These are phyloP conservation scores for Daldinia caldariorum DNA, from an alignment of 495 filamentous ascomycete genomes.

Conservation along the genomic window DNA sequence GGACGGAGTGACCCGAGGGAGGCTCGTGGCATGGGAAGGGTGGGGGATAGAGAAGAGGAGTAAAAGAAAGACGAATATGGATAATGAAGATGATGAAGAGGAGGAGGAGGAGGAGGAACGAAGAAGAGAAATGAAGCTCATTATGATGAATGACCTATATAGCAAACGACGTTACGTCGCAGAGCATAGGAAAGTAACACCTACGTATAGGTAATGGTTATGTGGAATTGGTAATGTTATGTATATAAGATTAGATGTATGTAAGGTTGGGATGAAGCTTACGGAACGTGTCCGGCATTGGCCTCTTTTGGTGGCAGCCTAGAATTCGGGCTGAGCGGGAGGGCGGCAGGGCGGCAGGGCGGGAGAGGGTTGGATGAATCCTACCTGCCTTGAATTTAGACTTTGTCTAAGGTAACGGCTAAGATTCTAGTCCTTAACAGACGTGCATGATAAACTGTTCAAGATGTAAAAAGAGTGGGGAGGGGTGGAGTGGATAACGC, in stretches of 20 bases:
- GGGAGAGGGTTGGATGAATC: background rate
- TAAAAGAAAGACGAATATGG: constrained; percentile 15
- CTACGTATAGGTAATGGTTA: constrained; percentile 1
- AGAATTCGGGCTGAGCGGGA: constrained; percentile 4
- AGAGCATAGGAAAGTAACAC: constrained; percentile 18
- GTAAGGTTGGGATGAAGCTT: no score
- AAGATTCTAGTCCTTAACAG: constrained; percentile 3
- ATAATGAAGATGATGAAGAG: background rate
- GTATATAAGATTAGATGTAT: no score
- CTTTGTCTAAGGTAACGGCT: constrained; percentile 13
- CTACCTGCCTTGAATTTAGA: constrained; percentile 12
- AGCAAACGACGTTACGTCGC: constrained; percentile 18
- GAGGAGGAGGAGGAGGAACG: no score
- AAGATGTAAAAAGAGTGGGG: constrained; percentile 24
- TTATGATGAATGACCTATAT: constrained; percentile 14
- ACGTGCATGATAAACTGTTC: constrained; percentile 5
- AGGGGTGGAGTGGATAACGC: constrained; percentile 17
- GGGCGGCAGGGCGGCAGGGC: background rate
- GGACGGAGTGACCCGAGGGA: constrained; percentile 18
- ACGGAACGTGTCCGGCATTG: background rate
- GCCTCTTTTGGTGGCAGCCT: background rate
- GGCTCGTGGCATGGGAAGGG: constrained; percentile 23
- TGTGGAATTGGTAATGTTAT: no score
- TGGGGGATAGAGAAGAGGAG: constrained; percentile 14
- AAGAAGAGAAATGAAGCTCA: constrained; percentile 18